Conservation (phyloP, 2,329 filamentous ascomycete species). For the Colletotrichum sp. region DNA sequence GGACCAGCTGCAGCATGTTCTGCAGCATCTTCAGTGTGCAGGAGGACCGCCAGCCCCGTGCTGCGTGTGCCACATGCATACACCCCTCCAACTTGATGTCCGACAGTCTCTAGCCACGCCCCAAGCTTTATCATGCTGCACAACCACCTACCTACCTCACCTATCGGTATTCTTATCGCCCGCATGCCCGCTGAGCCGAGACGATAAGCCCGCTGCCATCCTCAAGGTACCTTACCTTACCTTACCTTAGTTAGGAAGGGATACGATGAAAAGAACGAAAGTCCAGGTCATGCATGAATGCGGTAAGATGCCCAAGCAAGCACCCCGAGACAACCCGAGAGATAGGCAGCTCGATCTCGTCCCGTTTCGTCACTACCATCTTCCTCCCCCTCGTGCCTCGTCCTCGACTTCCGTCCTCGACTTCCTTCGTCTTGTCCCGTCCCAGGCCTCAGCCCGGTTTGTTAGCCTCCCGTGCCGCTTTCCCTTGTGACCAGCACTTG, state of each 20-base stretch:
- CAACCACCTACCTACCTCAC: not conserved
- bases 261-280: not conserved
- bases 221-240: not conserved
- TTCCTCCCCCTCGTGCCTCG: not conserved
- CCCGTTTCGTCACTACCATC: not conserved
- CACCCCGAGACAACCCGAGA: not conserved
- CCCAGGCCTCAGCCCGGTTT: not conserved
- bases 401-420: not conserved
- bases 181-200: not conserved
- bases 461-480: not conserved
- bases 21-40: not conserved
- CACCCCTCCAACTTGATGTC: not conserved
- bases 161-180: not conserved
- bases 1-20: not conserved
- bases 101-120: not conserved
- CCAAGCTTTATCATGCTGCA: conserved; percentile 17
- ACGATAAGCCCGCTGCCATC: not conserved
- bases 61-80: not conserved
- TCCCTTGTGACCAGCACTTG: not conserved
- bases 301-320: not conserved
- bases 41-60: not conserved
- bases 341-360: not conserved
- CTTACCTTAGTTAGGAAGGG: too few relatives aligned
- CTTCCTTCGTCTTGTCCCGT: not conserved
- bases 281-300: not conserved